A percentile compares a stretch with the other conserved stretches of the same genome.
Conservation (phyloP, 108 stramenopile genomes). For the Cyclotella distinguenda region DNA sequence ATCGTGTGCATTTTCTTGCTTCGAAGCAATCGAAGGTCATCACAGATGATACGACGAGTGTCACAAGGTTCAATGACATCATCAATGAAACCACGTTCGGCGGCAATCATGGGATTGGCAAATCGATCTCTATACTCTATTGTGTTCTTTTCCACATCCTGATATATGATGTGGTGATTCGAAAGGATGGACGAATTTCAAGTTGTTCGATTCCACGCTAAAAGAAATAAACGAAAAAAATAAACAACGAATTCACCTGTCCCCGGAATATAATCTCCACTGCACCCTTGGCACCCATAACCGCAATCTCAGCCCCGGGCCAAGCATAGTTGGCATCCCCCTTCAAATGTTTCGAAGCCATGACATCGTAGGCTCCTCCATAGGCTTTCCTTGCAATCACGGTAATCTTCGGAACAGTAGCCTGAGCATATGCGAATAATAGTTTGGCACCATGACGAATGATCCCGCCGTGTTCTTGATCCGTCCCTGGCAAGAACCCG, state of each 20-base stretch:
- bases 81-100: conserved; percentile 95
- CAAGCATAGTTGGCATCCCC: conserved; percentile 99
- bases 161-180: no score
- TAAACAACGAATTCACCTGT: conserved; percentile 58
- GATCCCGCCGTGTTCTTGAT: conserved; percentile 91
- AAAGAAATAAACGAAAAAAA: not conserved
- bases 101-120: conserved; percentile 95
- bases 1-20: conserved; percentile 84
- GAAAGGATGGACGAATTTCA: no score
- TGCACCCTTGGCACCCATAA: conserved; percentile 99
- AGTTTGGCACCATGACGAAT: conserved; percentile 98
- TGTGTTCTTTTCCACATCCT: conserved; percentile 92
- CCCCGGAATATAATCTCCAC: conserved; percentile 99
- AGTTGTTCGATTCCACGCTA: not conserved
- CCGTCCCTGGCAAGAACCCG: conserved; percentile 97
- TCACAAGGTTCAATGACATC: conserved; percentile 95
- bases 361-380: conserved; percentile 98
- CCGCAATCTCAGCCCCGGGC: conserved; percentile 96
- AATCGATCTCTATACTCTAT: conserved; percentile 90
- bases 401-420: conserved; percentile 97
- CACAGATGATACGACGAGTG: conserved; percentile 89
- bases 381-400: conserved; percentile 99
- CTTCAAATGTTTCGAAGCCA: conserved; percentile 93
- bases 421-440: conserved; percentile 98
- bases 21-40: conserved; percentile 89